Conservation (phyloP, 257 asterid genomes). For the Gentiana macrophylla region DNA sequence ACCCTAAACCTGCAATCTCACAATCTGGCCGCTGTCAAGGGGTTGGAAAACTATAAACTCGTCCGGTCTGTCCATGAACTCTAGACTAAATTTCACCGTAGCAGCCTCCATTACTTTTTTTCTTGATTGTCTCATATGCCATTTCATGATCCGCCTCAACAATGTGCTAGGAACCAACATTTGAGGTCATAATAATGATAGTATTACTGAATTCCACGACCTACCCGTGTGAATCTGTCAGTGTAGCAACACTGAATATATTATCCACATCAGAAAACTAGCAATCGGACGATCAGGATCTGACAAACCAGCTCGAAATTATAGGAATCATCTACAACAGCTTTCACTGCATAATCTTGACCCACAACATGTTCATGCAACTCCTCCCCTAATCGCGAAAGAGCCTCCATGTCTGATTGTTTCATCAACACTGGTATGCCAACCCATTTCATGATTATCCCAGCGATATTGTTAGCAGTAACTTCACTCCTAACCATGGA, state of each 20-base stretch:
- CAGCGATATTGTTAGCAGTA: not conserved
- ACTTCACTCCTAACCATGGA: not conserved
- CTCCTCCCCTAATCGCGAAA: not conserved
- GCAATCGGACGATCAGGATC: slow-evolving; percentile 6
- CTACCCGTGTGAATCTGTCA: slow-evolving; percentile 47
- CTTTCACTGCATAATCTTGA: slow-evolving; percentile 7
- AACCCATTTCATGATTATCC: not conserved
- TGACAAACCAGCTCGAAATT: slow-evolving; percentile 5
- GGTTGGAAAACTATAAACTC: too few species aligned
- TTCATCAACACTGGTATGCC: slow-evolving; percentile 1
- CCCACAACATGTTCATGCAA: slow-evolving; percentile 2
- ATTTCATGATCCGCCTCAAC: slow-evolving; percentile 55
- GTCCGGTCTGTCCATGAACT: too few species aligned
- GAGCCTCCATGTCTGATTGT: not conserved
- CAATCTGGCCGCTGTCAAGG: too few species aligned
- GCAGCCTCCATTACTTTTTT: slow-evolving; percentile 66
- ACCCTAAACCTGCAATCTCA: too few species aligned
- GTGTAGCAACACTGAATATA: not conserved
- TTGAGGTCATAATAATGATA: not conserved
- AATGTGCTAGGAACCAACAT: slow-evolving; percentile 73
- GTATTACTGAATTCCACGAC: slow-evolving; percentile 26
- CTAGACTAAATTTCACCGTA: too few species aligned
- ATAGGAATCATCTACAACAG: not conserved
- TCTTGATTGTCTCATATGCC: slow-evolving; percentile 13
- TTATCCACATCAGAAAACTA: too few species aligned